phyloP scores from a whole-genome alignment of 2,329 filamentous ascomycete species.

The Leptographium lundbergii region DNA sequence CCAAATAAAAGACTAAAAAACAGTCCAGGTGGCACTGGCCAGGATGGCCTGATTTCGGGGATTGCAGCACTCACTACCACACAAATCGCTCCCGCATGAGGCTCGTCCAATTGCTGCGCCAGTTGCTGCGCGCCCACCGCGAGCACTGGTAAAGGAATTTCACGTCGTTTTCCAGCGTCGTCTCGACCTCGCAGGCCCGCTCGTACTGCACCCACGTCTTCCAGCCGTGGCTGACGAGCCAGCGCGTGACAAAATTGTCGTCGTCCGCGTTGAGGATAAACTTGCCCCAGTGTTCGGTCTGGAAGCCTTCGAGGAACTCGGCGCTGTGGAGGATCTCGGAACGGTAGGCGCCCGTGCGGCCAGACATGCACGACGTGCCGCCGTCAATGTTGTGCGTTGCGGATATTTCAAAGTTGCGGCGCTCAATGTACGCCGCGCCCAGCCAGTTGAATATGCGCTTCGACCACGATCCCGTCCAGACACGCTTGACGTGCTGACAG shows the following conservation, averaged over 20 bases:
- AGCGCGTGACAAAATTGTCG: conserved; percentile 95
- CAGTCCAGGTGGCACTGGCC: too few species aligned
- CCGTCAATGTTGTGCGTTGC: conserved; percentile 92
- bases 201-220: conserved; percentile 95
- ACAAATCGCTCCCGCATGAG: conserved; percentile 73
- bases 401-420: conserved; percentile 92
- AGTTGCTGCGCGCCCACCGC: conserved; percentile 93
- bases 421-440: conserved; percentile 81
- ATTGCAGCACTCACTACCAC: conserved; percentile 57
- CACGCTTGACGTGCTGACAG: conserved; percentile 72
- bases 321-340: conserved; percentile 77
- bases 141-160: conserved; percentile 91
- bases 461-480: conserved; percentile 43
- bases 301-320: conserved; percentile 79
- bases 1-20: background rate
- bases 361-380: conserved; percentile 92
- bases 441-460: conserved; percentile 75
- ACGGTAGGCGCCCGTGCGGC: conserved; percentile 83
- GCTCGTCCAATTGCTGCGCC: conserved; percentile 92
- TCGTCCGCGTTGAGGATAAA: conserved; percentile 93
- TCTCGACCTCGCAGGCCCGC: conserved; percentile 79
- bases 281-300: conserved; percentile 77
- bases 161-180: conserved; percentile 75
- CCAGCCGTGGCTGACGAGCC: conserved; percentile 86
- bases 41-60: background rate